A percentile compares a stretch with the other conserved stretches of the same genome.
phyloP scores from a whole-genome alignment of 2,329 filamentous ascomycete species.

The Aspergillus texensis region DNA sequence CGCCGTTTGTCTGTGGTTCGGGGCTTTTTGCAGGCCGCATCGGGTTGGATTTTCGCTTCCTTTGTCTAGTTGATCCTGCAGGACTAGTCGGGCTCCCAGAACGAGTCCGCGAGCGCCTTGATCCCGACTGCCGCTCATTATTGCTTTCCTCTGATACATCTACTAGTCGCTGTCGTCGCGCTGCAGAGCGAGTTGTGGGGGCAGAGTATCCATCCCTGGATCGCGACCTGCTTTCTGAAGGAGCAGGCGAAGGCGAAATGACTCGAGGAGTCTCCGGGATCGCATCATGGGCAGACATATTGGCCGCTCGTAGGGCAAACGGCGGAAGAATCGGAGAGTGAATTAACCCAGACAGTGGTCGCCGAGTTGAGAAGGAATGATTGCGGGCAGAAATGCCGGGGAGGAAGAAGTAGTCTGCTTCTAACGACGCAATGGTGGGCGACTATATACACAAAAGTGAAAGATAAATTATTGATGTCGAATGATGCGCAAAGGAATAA shows the following conservation, averaged over 20 bases:
- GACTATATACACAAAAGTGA: slow-evolving; percentile 10
- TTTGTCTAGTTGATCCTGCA: slow-evolving; percentile 53
- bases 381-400: slow-evolving; percentile 28
- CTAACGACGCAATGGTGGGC: slow-evolving; percentile 41
- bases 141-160: slow-evolving; percentile 49
- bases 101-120: slow-evolving; percentile 64
- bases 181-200: slow-evolving; percentile 75
- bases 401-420: slow-evolving; percentile 19
- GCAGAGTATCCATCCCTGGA: slow-evolving; percentile 67
- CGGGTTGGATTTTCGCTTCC: slow-evolving; percentile 42
- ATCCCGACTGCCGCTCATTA: slow-evolving; percentile 55
- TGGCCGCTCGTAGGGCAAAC: slow-evolving; percentile 38
- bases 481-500: slow-evolving; percentile 15
- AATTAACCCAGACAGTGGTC: slow-evolving; percentile 31
- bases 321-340: slow-evolving; percentile 51
- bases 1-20: slow-evolving; percentile 41
- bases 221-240: slow-evolving; percentile 50
- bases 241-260: slow-evolving; percentile 83
- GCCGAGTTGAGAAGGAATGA: slow-evolving; percentile 17
- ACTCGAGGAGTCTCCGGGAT: slow-evolving; percentile 82
- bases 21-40: slow-evolving; percentile 45
- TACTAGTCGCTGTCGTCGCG: slow-evolving; percentile 57
- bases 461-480: slow-evolving; percentile 10
- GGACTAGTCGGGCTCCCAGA: slow-evolving; percentile 48
- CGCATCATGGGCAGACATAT: slow-evolving; percentile 54